phyloP scores from a whole-genome alignment of 2,329 filamentous ascomycete species.

The Talaromyces sp. region DNA sequence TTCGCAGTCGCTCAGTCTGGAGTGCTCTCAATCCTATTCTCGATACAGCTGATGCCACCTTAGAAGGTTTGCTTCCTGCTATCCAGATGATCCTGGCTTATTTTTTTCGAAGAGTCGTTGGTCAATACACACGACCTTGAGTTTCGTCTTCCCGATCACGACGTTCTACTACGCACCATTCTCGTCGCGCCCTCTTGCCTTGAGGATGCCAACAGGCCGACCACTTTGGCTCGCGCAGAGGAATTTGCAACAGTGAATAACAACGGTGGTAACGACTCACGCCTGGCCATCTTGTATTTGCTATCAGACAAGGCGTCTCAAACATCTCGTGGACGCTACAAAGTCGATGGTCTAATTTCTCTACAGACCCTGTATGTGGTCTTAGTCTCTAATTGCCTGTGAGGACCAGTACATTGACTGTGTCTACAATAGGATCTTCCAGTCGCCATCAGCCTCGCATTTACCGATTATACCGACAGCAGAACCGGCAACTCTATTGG shows the following conservation, averaged over 20 bases:
- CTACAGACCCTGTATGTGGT: constrained; percentile 22
- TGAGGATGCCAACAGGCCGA: constrained; percentile 11
- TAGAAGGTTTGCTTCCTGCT: constrained; percentile 16
- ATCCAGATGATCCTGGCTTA: background rate
- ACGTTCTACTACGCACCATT: constrained; percentile 13
- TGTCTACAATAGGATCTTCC: constrained; percentile 11
- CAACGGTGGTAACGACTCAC: background rate
- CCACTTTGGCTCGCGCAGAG: constrained; percentile 16
- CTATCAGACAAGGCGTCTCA: constrained; percentile 18
- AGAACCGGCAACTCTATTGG: constrained; percentile 16
- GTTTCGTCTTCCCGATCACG: constrained; percentile 8
- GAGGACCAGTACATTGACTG: background rate
- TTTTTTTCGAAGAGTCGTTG: constrained; percentile 11
- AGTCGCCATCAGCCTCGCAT: constrained; percentile 12
- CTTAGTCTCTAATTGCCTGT: background rate
- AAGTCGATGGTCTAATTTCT: constrained; percentile 15
- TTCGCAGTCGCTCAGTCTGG: constrained; percentile 36
- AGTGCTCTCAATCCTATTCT: constrained; percentile 20
- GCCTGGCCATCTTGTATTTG: constrained; percentile 18
- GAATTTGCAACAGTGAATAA: constrained; percentile 8
- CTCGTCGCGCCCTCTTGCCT: constrained; percentile 17
- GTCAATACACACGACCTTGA: constrained; percentile 17
- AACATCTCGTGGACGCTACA: constrained; percentile 15
- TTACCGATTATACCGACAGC: constrained; percentile 29
- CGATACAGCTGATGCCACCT: constrained; percentile 2